Evolutionary conservation across 331 rosid genomes (phyloP).

Genomic region (Quercus lobata): DNA sequence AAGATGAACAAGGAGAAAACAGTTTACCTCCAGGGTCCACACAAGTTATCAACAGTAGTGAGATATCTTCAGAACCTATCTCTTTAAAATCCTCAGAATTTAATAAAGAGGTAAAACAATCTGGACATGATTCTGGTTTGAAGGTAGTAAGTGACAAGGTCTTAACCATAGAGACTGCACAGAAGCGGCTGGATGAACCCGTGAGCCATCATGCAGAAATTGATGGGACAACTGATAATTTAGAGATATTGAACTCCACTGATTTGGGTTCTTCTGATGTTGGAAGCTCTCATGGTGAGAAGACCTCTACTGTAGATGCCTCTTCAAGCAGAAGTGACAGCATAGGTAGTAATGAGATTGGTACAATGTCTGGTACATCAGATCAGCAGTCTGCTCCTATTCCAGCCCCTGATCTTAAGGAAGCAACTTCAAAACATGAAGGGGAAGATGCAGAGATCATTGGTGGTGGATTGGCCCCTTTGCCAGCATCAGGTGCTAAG

Average conservation of each 20-base stretch:
- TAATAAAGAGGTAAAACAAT: constrained; percentile 15
- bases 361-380: constrained; percentile 21
- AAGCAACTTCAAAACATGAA: constrained; percentile 28
- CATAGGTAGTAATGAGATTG: constrained; percentile 20
- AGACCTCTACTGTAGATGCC: constrained; percentile 10
- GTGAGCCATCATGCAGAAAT: constrained; percentile 27
- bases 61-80: constrained; percentile 16
- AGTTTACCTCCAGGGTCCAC: constrained; percentile 23
- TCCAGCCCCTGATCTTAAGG: constrained; percentile 22
- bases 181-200: constrained; percentile 28
- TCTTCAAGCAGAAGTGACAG: constrained; percentile 30
- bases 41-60: constrained; percentile 13
- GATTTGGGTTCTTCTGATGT: constrained; percentile 19
- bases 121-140: constrained; percentile 14
- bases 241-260: constrained; percentile 11
- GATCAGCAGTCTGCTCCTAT: constrained; percentile 30
- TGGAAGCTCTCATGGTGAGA: constrained; percentile 12
- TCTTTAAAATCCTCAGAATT: constrained; percentile 15
- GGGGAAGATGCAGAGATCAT: constrained; percentile 34
- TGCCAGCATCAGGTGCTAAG: constrained; percentile 32
- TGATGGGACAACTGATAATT: constrained; percentile 13
- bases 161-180: constrained; percentile 20
- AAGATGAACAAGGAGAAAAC: constrained; percentile 26
- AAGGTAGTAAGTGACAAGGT: constrained; percentile 24
- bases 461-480: constrained; percentile 26